Evolutionary conservation across 495 filamentous ascomycete species (phyloP).

Genomic region (Aspergillus cavernicola): DNA sequence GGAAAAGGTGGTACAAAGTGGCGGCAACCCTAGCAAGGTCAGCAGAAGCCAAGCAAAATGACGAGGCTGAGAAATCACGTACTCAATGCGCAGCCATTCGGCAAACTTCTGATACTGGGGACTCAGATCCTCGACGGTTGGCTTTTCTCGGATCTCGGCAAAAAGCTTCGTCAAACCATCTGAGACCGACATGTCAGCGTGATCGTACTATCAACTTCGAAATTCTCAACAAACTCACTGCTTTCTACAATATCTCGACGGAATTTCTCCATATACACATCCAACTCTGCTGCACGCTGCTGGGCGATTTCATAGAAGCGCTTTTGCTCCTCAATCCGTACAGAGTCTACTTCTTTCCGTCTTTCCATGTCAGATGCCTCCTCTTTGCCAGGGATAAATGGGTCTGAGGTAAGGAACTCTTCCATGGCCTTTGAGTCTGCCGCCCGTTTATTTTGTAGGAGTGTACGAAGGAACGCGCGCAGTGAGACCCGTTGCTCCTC

Average conservation of each 20-base stretch:
- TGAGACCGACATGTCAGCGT: conserved; percentile 21
- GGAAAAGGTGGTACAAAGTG: conserved; percentile 94
- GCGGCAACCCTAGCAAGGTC: conserved; percentile 64
- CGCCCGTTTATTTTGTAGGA: conserved; percentile 79
- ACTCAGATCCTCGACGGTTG: conserved; percentile 79
- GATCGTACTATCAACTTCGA: neutral
- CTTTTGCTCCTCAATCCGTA: conserved; percentile 85
- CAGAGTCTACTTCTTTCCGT: conserved; percentile 80
- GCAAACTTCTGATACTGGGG: conserved; percentile 97
- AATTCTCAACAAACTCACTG: conserved; percentile 54
- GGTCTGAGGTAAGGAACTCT: conserved; percentile 71
- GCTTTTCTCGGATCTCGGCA: conserved; percentile 83
- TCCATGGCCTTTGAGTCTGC: conserved; percentile 75
- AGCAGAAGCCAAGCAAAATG: conserved; percentile 2
- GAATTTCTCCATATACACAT: conserved; percentile 95
- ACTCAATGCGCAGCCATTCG: conserved; percentile 96
- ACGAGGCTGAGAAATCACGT: conserved; percentile 16
- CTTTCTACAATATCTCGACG: conserved; percentile 69
- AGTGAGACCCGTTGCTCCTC: conserved; percentile 91
- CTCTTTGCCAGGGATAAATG: conserved; percentile 71
- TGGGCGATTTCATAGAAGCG: conserved; percentile 93
- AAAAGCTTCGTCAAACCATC: conserved; percentile 93
- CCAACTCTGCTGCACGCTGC: conserved; percentile 83
- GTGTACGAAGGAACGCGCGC: conserved; percentile 78
- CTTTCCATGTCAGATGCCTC: conserved; percentile 74